Evolutionary conservation across 73 alveolate species (phyloP), one percentile per base, ranked within the genome.

Genomic region (Paramecium biaurelia): DNA sequence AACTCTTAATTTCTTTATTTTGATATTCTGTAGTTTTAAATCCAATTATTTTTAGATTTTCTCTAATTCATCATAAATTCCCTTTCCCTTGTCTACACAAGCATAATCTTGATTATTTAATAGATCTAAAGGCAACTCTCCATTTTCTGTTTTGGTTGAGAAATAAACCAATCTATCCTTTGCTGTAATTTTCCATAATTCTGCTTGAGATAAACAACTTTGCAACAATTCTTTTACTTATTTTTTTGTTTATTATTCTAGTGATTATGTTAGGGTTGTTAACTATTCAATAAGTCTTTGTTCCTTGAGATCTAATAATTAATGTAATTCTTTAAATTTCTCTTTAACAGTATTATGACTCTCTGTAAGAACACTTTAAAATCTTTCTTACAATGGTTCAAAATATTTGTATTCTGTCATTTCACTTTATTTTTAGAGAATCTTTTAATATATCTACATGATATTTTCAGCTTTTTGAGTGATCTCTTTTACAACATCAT

Each of bases 401-500:
- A 30, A 79, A 34, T 42, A 79, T 45, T 79, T 79, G 20, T 20
- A 45, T 12, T 79, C 90, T 6, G 76, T 47, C 14, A 79, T 20
- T 79, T 79, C 90, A 43, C 63, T 26, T 42, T 79, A 42, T n/a
- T 79, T 79, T 21, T 82, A 18, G 37, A 95, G 95, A 2, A 97
- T 92, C 85, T 90, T 94, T 59, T 97, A 94, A 94, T 94, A 97
- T 93, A 96, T 85, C 53, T 96, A 97, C 57, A 96, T 93, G 43
- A 97, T 85, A 56, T 92, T 74, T 56, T 92, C 97, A 5, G 99
- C 98, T 79, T 95, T 94, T 14, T 85, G 76, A 86, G 96, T 95
- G 67, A 97, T 92, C 74, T 97, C 99, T 90, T 92, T 88, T 4
- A 96, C 95, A 30, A 97, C 97, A 79, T 97, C 99, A 56, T 97